Evolutionary conservation across 2,329 filamentous ascomycete genomes (phyloP), one percentile per base, ranked within the genome.

Genomic region (Exophiala calicioides): DNA sequence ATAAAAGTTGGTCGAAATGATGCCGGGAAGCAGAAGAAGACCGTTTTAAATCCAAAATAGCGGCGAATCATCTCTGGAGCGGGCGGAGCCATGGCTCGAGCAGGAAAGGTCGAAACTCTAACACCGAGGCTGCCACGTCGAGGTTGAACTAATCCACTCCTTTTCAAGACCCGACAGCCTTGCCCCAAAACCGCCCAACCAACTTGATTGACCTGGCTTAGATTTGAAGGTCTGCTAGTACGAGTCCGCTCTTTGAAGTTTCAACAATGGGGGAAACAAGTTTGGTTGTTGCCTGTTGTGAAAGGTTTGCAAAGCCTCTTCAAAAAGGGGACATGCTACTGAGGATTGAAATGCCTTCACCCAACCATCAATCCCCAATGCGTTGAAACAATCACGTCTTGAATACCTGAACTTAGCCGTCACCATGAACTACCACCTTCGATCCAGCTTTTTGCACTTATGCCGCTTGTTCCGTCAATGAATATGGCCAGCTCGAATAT

Each of bases 401-500:
- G 2, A n/a, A n/a, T 18, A 34, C 10, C 15, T 12, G 4, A 18
- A 34, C 8, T n/a, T 13, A n/a, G 9, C 18, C 20, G 23, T 34
- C 21, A 43, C 21, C 5, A 38, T 38, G 35, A 38, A 38, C 21
- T 38, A n/a, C 35, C 5, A 38, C 35, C 6, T 38, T 38, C n/a
- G 21, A 38, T 15, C 21, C 21, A 3, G 35, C n/a, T 23, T 12
- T 6, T 13, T 38, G 35, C 35, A 38, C 35, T 3, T 27, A 38
- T 4, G 35, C 21, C 12, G 26, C 35, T 15, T 38, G 35, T 23
- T 38, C 35, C 2, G 35, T 38, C 35, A 9, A 38, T 12, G 21
- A 24, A 9, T 38, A 50, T 18, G 47, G 47, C 23, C 30, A 43
- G 13, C 78, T 81, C 61, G 59, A 67, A 42, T 85, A 82, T 64